These are phyloP conservation scores for Pythium dissimile DNA, from an alignment of 352 stramenopile species.

Conservation along the genomic window DNA sequence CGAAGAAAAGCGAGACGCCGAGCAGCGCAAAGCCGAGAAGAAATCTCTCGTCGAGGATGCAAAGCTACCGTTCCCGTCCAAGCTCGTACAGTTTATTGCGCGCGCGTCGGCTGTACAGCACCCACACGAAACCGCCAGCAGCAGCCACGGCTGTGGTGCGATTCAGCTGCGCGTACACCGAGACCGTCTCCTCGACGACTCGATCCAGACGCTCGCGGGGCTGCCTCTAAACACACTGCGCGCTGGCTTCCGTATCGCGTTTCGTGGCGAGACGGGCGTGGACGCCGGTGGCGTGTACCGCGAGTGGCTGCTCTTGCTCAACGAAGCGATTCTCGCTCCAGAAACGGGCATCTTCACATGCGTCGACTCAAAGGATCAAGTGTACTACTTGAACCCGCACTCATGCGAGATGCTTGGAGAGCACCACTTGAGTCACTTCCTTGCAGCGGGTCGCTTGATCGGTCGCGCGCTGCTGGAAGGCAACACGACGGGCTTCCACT, in stretches of 20 bases:
- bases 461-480: conserved; percentile 80
- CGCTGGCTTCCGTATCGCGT: conserved; percentile 70
- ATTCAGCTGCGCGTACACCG: conserved; percentile 13
- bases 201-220: conserved; percentile 48
- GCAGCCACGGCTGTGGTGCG: not conserved
- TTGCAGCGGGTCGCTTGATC: conserved; percentile 49
- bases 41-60: conserved; percentile 7
- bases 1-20: not conserved
- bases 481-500: conserved; percentile 92
- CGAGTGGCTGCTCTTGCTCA: conserved; percentile 86
- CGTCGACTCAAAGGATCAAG: conserved; percentile 45
- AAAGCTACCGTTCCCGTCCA: conserved; percentile 10
- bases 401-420: conserved; percentile 53
- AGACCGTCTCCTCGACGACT: conserved; percentile 51
- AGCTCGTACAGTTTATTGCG: conserved; percentile 13
- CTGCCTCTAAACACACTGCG: conserved; percentile 40
- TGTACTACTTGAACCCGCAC: conserved; percentile 58
- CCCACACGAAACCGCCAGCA: not conserved
- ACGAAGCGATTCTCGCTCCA: conserved; percentile 42
- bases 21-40: conserved; percentile 1
- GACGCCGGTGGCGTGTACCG: conserved; percentile 80
- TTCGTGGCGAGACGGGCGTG: conserved; percentile 80
- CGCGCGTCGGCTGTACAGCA: not conserved
- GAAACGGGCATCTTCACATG: conserved; percentile 47
- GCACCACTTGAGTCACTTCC: conserved; percentile 65